phyloP scores from a whole-genome alignment of 2,329 filamentous ascomycete genomes.

The Stemphylium beticola region DNA sequence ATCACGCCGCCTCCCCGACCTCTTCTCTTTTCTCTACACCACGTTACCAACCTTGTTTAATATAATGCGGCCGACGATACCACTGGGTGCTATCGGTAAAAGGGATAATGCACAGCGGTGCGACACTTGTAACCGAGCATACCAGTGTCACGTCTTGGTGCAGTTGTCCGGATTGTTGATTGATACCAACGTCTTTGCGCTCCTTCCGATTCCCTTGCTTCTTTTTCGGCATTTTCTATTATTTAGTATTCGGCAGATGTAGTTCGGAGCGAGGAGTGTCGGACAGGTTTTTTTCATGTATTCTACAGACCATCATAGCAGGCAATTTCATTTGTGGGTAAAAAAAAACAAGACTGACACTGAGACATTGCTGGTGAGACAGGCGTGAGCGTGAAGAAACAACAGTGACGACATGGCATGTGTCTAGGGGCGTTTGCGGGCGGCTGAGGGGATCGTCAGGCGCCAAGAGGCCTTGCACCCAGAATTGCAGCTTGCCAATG shows the following conservation, averaged over 20 bases:
- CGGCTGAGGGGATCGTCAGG: slow-evolving; percentile 40
- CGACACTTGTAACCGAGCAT: slow-evolving; percentile 37
- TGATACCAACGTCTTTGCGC: slow-evolving; percentile 54
- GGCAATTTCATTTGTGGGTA: slow-evolving; percentile 49
- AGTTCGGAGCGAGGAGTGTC: slow-evolving; percentile 40
- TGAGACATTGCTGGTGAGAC: slow-evolving; percentile 8
- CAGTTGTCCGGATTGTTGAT: slow-evolving; percentile 51
- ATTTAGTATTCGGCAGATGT: slow-evolving; percentile 47
- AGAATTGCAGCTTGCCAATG: slow-evolving; percentile 35
- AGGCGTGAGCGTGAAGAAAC: slow-evolving; percentile 2
- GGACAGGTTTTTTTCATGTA: slow-evolving; percentile 49
- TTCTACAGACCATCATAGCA: slow-evolving; percentile 51
- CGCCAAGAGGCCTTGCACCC: slow-evolving; percentile 22
- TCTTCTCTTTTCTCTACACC: slow-evolving; percentile 44
- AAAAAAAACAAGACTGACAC: neutral
- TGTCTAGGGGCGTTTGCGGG: slow-evolving; percentile 7
- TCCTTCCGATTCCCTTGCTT: slow-evolving; percentile 45
- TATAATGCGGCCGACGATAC: slow-evolving; percentile 48
- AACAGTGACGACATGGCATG: neutral
- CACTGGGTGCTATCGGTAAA: slow-evolving; percentile 50
- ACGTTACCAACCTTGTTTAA: slow-evolving; percentile 52
- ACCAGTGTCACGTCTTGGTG: slow-evolving; percentile 44
- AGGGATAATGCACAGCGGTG: slow-evolving; percentile 46
- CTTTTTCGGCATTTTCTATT: slow-evolving; percentile 44
- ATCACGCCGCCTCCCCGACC: slow-evolving; percentile 35